Base-by-base conservation (phyloP, 306 rosid genomes). In the Canavalia ensiformis region DNA sequence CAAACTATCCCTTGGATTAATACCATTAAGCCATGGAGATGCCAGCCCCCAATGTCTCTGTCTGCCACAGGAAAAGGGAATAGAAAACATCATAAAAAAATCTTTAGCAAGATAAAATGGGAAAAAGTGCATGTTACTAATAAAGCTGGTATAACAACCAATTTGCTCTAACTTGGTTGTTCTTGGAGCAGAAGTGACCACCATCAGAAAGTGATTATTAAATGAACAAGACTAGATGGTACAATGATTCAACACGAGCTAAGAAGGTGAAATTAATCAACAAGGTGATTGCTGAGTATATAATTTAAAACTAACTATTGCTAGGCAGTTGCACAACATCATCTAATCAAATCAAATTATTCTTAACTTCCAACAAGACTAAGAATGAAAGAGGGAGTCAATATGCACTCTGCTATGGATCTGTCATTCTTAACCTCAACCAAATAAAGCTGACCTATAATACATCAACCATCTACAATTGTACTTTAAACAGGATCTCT, bases 1-100 rank as follows among this genome's bases (percentile, higher is more conserved):
- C 78, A 85, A 82, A 64, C 82, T 81, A 81, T 92, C 98, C 86
- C 97, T 87, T 79, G 94, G 94, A 78, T 95, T 95, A 68, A 68
- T 80, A 68, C 88, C 82, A 84, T 67, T 72, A 76, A 92, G 72
- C 97, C 99, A 95, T 41, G 97, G 97, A 79, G 95, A 87, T 0
- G 97, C 97, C 68, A 69, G 83, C 44, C 42, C 64, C 97, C 97
- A 95, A 80, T 91, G 91, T 79, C 86, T 86, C 83, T 42, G 41
- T 81, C 99, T 95, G 85, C 60, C 83, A 56, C 72, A 81, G 41
- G 67, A 79, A 74, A 65, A 46, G 7, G 74, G 59, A 81, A 71
- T 9, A 80, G 47, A 69, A 82, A 52, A 34, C 34, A 54, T 37
- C 9, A 49, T 54, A 52, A 69, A 33, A 79, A 76, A 78, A 13